Conservation (phyloP, 2,329 filamentous ascomycete species). For the Eutypella sp. region DNA sequence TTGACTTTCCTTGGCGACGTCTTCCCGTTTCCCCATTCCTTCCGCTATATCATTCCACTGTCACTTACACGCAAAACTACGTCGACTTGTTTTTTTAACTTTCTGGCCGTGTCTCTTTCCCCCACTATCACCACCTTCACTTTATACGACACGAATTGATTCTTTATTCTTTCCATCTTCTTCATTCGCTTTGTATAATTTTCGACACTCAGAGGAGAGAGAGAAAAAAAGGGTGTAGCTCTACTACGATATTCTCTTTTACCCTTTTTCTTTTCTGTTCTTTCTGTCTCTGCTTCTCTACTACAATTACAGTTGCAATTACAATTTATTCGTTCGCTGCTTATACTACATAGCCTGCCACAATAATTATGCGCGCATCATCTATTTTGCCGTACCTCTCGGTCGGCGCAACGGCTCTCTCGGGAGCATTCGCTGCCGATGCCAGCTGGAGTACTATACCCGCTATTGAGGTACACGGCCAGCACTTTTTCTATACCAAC, state of each 20-base stretch:
- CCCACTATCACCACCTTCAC: constrained; percentile 6
- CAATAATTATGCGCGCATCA: constrained; percentile 21
- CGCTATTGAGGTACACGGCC: constrained; percentile 24
- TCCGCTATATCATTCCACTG: not conserved
- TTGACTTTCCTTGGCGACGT: not conserved
- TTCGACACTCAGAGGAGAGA: too few species aligned
- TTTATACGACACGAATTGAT: not conserved
- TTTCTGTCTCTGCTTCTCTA: too few species aligned
- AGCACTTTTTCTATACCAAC: constrained; percentile 33
- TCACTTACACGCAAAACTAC: not conserved
- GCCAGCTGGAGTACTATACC: constrained; percentile 26
- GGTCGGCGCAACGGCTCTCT: constrained; percentile 20
- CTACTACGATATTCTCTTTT: too few species aligned
- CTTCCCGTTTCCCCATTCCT: not conserved
- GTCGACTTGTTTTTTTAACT: too few species aligned
- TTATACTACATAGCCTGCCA: too few species aligned
- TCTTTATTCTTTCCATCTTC: not conserved
- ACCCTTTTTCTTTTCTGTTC: too few species aligned
- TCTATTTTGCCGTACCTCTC: constrained; percentile 17
- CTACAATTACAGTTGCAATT: too few species aligned
- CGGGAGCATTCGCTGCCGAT: constrained; percentile 18
- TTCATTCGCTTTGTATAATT: too few species aligned
- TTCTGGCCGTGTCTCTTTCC: constrained; percentile 7
- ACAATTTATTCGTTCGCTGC: too few species aligned
- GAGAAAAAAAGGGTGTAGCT: too few species aligned